These are phyloP conservation scores for Cutaneotrichosporon cavernicola DNA, from an alignment of 1,284 basidiomycete species.

Conservation along the genomic window DNA sequence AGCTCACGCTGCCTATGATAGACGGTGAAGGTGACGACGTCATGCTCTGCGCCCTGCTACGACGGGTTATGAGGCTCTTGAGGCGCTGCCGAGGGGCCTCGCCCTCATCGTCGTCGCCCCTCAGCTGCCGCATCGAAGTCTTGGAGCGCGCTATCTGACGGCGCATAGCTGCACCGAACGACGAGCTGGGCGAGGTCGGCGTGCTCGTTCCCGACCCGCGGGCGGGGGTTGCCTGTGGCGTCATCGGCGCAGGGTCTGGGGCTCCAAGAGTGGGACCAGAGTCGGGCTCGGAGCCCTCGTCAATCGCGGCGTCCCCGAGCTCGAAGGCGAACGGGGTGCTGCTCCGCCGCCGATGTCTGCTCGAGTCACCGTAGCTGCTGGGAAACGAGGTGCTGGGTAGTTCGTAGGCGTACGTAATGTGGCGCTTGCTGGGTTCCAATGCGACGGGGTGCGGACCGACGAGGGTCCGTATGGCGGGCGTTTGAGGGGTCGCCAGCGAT, in stretches of 20 bases:
- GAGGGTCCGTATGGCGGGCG: conserved; percentile 9
- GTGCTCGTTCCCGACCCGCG: neutral
- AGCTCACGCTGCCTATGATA: neutral
- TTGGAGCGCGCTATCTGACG: conserved; percentile 18
- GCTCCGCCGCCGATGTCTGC: conserved; percentile 9
- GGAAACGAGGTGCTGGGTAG: neutral
- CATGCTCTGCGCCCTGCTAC: conserved; percentile 11
- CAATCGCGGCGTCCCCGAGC: conserved; percentile 1
- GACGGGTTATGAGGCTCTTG: conserved; percentile 8
- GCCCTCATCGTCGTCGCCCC: conserved; percentile 5
- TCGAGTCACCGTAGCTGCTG: neutral
- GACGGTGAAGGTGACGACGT: neutral
- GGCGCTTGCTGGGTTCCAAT: neutral
- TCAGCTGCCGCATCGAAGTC: conserved; percentile 4
- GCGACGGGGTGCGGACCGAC: neutral
- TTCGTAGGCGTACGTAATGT: conserved; percentile 3
- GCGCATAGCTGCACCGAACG: conserved; percentile 14
- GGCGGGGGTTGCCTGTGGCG: neutral
- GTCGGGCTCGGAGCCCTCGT: neutral
- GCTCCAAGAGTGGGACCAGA: neutral
- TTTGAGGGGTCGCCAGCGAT: conserved; percentile 18
- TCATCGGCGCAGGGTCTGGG: neutral
- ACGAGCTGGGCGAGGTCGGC: neutral
- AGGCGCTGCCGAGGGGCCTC: conserved; percentile 7
- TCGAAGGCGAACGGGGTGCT: conserved; percentile 13